A percentile compares a stretch with the other conserved stretches of the same genome.
Conservation (phyloP, 768 basidiomycete species). For the Trametes villosa region DNA sequence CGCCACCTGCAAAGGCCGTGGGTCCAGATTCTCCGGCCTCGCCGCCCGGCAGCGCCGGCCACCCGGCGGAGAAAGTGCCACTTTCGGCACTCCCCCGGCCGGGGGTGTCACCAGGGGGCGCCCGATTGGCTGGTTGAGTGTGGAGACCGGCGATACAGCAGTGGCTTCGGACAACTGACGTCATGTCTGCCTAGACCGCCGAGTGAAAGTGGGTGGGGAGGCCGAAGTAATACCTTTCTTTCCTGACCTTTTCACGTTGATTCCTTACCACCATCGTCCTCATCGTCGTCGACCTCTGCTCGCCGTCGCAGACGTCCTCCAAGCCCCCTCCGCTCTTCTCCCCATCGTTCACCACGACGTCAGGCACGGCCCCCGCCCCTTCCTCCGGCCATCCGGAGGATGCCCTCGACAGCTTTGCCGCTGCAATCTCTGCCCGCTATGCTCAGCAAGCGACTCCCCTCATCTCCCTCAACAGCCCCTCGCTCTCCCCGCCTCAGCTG, state of each 20-base stretch:
- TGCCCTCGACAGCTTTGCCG: constrained; percentile 50
- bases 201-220: not conserved
- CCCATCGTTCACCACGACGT: constrained; percentile 18
- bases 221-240: constrained; percentile 6
- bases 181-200: constrained; percentile 20
- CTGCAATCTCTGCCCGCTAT: constrained; percentile 56
- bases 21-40: too few relatives aligned
- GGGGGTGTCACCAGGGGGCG: not conserved
- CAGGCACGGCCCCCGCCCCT: not conserved
- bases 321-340: not conserved
- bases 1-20: too few relatives aligned
- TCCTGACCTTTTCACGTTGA: constrained; percentile 14
- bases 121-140: constrained; percentile 11
- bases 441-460: constrained; percentile 28
- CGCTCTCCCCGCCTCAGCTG: constrained; percentile 26
- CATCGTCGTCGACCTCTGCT: constrained; percentile 14
- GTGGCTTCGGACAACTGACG: constrained; percentile 12
- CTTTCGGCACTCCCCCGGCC: constrained; percentile 1
- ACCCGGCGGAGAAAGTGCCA: not conserved
- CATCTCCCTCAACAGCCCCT: constrained; percentile 26
- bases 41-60: not conserved
- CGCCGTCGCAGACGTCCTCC: constrained; percentile 2
- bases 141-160: constrained; percentile 13
- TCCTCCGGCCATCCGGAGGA: constrained; percentile 14
- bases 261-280: constrained; percentile 19